Evolutionary conservation across 73 alveolate genomes (phyloP), one percentile per base, ranked within the genome.

Genomic region (Paramecium bursaria): DNA sequence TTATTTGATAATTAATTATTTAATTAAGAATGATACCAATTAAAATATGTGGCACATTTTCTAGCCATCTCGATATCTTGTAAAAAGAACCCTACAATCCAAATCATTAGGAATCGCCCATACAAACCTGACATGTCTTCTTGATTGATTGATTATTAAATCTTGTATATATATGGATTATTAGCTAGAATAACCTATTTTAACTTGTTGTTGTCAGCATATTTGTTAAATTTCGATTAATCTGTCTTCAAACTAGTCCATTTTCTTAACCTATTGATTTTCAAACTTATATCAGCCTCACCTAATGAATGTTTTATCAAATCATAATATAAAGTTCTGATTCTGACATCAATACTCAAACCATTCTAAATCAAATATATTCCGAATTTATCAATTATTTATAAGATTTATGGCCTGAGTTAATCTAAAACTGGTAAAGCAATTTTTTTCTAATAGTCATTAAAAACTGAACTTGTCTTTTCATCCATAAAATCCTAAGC

Each of bases 361-460:
- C 82, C 82, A 33, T 35, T 21, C 19, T 67, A 21, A 67, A 67
- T 17, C 15, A 39, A 67, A 1, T 39, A 39, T 17, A 33, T 53
- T 39, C 27, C 27, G 44, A 67, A 67, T 67, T 44, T 15, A 67
- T n/a, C 17, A 42, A 67, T 30, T 39, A 42, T 35, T 39, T 44
- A 19, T 30, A 2, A 19, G 33, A 67, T 35, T 67, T 67, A 35
- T 13, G 17, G 1, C 6, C 21, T 25, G 60, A 67, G 33, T 0
- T 35, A 6, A 15, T 67, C 50, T 35, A 42, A 17, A 67, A 31
- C 30, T 30, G 23, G 25, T 3, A 33, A 67, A 31, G 50, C 33
- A 42, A 39, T 25, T 67, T 67, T n/a, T 0, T 67, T 47, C 21
- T 35, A 42, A 14, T 39, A 67, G 6, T 67, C 35, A 17, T 31